Conservation (phyloP, 768 basidiomycete species). For the Lactarius tabidus region DNA sequence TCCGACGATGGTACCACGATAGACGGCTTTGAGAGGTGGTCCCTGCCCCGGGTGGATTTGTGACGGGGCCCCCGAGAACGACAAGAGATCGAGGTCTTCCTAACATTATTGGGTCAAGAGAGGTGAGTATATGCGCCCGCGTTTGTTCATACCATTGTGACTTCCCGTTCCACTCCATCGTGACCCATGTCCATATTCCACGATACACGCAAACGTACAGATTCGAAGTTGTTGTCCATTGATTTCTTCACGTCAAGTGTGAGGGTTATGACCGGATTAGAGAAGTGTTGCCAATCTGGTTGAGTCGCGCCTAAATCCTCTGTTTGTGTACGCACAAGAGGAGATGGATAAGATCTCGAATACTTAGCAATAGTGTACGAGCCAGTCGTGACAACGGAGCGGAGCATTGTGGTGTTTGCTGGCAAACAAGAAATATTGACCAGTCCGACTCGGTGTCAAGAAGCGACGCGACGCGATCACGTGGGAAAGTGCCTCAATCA, state of each 20-base stretch:
- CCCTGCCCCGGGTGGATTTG: conserved; percentile 40
- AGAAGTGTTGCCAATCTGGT: conserved; percentile 75
- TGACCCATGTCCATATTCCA: conserved; percentile 51
- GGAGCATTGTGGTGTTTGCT: conserved; percentile 32
- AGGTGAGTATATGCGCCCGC: conserved; percentile 8
- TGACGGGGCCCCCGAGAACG: conserved; percentile 47
- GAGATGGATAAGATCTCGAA: conserved; percentile 56
- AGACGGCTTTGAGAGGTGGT: conserved; percentile 76
- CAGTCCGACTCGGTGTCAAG: too few species aligned
- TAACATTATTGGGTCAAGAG: conserved; percentile 31
- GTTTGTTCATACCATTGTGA: conserved; percentile 55
- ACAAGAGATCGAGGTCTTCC: conserved; percentile 76
- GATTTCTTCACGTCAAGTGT: conserved; percentile 55
- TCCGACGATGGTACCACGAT: conserved; percentile 67
- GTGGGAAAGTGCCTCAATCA: neutral
- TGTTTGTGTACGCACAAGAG: conserved; percentile 13
- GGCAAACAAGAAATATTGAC: neutral
- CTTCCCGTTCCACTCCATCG: conserved; percentile 46
- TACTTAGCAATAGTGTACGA: conserved; percentile 60
- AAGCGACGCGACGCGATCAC: conserved; percentile 1
- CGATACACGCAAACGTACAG: conserved; percentile 58
- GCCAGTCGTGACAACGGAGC: conserved; percentile 56
- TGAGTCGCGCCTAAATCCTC: conserved; percentile 28
- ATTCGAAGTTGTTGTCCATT: conserved; percentile 47
- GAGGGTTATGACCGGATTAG: conserved; percentile 62